A percentile compares a stretch with the other conserved stretches of the same genome.
phyloP scores from a whole-genome alignment of 768 basidiomycete genomes.

The Naematelia encephala region DNA sequence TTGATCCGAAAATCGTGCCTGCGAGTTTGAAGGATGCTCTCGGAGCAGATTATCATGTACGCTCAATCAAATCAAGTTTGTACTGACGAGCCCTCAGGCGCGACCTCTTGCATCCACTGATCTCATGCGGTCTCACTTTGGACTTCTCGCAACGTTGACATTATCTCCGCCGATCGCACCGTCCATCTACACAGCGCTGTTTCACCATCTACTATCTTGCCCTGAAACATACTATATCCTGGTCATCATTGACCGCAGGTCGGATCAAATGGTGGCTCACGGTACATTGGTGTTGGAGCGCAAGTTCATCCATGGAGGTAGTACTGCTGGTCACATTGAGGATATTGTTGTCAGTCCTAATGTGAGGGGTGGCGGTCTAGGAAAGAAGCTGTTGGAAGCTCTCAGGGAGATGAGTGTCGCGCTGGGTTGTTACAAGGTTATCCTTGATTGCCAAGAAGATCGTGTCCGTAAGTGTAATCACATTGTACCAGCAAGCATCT shows the following conservation, averaged over 20 bases:
- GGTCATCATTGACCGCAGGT: slow-evolving; percentile 71
- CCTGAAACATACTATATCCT: slow-evolving; percentile 71
- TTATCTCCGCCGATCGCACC: slow-evolving; percentile 67
- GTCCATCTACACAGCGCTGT: slow-evolving; percentile 65
- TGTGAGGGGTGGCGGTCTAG: slow-evolving; percentile 87
- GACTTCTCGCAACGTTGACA: slow-evolving; percentile 69
- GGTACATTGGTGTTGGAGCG: slow-evolving; percentile 85
- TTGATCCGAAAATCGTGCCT: slow-evolving; percentile 70
- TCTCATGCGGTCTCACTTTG: slow-evolving; percentile 74
- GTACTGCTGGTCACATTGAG: slow-evolving; percentile 88
- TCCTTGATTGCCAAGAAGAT: slow-evolving; percentile 82
- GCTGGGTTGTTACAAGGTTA: slow-evolving; percentile 88
- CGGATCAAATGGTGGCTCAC: slow-evolving; percentile 76
- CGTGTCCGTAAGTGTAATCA: slow-evolving; percentile 72
- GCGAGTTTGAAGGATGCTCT: slow-evolving; percentile 61
- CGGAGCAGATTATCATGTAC: slow-evolving; percentile 66
- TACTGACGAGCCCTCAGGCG: slow-evolving; percentile 17
- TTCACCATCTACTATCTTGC: slow-evolving; percentile 35
- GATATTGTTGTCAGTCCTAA: slow-evolving; percentile 90
- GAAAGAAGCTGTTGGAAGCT: slow-evolving; percentile 76
- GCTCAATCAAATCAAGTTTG: slow-evolving; percentile 51
- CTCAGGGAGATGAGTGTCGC: slow-evolving; percentile 74
- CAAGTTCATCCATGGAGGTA: slow-evolving; percentile 83
- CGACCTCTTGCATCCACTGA: slow-evolving; percentile 90
- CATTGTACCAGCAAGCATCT: not conserved